Percentiles rank a stretch among this genome's conserved stretches.
Evolutionary conservation across 139 green algal species (phyloP).

Genomic region (Deuterostichococcus epilithicus): DNA sequence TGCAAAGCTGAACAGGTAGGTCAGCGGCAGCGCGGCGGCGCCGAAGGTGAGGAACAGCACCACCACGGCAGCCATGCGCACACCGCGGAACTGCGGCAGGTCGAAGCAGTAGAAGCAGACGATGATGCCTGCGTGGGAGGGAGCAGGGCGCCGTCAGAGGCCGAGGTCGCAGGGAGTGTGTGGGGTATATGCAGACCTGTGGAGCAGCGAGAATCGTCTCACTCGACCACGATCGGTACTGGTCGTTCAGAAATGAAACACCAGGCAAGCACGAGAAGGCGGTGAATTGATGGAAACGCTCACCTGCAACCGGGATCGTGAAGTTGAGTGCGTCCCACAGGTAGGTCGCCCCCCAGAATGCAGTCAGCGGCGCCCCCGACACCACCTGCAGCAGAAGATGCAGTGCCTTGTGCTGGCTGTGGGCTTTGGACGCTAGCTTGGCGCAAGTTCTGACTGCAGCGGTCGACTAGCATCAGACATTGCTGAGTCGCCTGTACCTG

Average conservation of each 20-base stretch:
- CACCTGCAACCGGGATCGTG: slow-evolving; percentile 33
- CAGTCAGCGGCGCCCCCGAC: slow-evolving; percentile 37
- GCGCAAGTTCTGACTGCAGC: no score
- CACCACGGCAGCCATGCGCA: slow-evolving; percentile 41
- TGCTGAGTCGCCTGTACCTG: no score
- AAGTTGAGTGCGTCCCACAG: slow-evolving; percentile 49
- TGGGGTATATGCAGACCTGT: no score
- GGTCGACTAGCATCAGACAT: no score
- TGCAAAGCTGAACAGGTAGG: slow-evolving; percentile 55
- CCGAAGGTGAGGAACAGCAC: slow-evolving; percentile 51
- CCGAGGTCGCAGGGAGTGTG: no score
- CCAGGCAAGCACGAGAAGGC: background rate
- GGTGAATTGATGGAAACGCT: background rate
- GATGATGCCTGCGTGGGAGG: slow-evolving; percentile 22
- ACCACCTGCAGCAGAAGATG: slow-evolving; percentile 44
- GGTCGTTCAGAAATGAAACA: no score
- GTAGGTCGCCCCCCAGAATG: slow-evolving; percentile 63
- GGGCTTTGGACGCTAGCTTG: no score
- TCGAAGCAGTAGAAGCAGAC: slow-evolving; percentile 26
- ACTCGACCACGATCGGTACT: no score
- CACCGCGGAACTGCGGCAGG: slow-evolving; percentile 43
- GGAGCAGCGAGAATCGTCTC: no score
- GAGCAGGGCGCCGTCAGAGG: no score
- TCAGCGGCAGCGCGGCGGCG: slow-evolving; percentile 42
- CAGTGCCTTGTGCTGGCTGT: background rate